Percentiles rank a stretch among this genome's conserved stretches.
phyloP scores from a whole-genome alignment of 768 basidiomycete genomes.

The Phylloporus scabripes region DNA sequence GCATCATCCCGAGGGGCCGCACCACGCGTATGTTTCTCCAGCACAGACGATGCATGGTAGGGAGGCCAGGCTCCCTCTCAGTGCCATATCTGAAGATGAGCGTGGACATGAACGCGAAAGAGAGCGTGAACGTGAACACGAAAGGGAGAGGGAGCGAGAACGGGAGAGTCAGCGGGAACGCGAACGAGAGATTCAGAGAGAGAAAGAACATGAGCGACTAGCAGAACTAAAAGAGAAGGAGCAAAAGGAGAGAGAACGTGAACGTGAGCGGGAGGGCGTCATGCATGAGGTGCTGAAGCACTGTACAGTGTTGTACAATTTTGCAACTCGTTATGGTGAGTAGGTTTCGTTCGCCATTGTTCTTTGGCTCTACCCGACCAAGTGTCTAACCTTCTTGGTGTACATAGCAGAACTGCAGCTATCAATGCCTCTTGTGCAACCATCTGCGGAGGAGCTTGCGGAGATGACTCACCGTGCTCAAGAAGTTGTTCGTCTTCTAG shows the following conservation, averaged over 20 bases:
- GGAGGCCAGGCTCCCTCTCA: conserved; percentile 14
- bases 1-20: conserved; percentile 21
- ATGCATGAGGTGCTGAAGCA: conserved; percentile 36
- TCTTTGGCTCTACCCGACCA: neutral
- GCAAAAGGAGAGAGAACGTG: conserved; percentile 21
- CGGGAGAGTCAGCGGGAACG: conserved; percentile 18
- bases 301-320: conserved; percentile 55
- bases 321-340: conserved; percentile 65
- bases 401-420: conserved; percentile 35
- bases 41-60: conserved; percentile 27
- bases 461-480: conserved; percentile 68
- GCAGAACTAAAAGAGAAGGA: conserved; percentile 21
- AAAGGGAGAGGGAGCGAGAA: conserved; percentile 20
- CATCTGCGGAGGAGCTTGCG: conserved; percentile 48
- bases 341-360: neutral
- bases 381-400: conserved; percentile 2
- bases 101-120: conserved; percentile 20
- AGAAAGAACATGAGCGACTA: conserved; percentile 20
- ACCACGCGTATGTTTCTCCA: conserved; percentile 24
- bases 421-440: conserved; percentile 45
- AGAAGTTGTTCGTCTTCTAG: conserved; percentile 62
- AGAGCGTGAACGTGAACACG: conserved; percentile 18
- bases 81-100: conserved; percentile 12
- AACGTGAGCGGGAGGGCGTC: conserved; percentile 18
- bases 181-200: conserved; percentile 20